phyloP scores from a whole-genome alignment of 1,139 yeast species.

The Taphrina sp. region DNA sequence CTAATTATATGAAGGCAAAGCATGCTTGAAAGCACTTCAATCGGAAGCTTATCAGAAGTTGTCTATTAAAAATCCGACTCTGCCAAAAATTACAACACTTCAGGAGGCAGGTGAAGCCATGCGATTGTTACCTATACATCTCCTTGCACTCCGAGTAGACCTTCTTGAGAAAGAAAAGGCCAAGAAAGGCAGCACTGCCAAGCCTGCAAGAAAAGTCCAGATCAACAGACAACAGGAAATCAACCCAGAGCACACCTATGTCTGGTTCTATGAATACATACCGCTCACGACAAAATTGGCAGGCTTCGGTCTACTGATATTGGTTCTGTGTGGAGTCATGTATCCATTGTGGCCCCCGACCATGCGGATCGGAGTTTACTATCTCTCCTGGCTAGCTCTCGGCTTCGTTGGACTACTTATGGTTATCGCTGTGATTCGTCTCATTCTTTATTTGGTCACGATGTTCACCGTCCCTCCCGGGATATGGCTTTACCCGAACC shows the following conservation, averaged over 20 bases:
- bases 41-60: constrained; percentile 67
- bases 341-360: constrained; percentile 95
- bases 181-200: constrained; percentile 61
- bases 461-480: constrained; percentile 62
- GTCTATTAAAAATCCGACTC: constrained; percentile 54
- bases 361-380: constrained; percentile 91
- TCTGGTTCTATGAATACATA: constrained; percentile 82
- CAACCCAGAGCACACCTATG: constrained; percentile 74
- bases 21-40: constrained; percentile 73
- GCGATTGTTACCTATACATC: constrained; percentile 66
- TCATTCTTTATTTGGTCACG: constrained; percentile 67
- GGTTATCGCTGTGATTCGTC: constrained; percentile 72
- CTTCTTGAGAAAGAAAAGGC: constrained; percentile 56
- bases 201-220: constrained; percentile 50
- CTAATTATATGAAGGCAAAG: constrained; percentile 49
- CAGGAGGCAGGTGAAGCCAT: constrained; percentile 64
- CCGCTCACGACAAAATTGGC: constrained; percentile 58
- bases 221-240: constrained; percentile 67
- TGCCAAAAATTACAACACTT: constrained; percentile 57
- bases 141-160: constrained; percentile 69
- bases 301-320: constrained; percentile 64
- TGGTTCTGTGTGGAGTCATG: constrained; percentile 69
- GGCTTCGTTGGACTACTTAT: constrained; percentile 76
- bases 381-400: constrained; percentile 71
- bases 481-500: constrained; percentile 92